Conservation (phyloP, 2,329 filamentous ascomycete genomes). For the Aspergillus hortae region DNA sequence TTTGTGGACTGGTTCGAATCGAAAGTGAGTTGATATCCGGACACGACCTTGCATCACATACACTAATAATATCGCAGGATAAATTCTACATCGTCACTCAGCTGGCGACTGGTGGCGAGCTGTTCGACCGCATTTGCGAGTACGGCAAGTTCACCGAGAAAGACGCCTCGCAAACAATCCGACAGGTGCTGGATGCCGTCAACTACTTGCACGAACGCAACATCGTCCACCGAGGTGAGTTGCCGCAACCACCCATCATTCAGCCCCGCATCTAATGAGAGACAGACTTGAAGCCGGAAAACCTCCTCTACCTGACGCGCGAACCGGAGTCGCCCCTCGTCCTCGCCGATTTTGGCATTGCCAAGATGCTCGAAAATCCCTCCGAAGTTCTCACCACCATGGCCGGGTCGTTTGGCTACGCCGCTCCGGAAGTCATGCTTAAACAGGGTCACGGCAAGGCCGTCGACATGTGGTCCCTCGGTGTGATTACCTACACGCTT, state of each 20-base stretch:
- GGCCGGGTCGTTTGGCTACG: slow-evolving; percentile 97
- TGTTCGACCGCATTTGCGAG: slow-evolving; percentile 98
- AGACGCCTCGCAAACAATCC: slow-evolving; percentile 92
- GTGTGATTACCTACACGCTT: slow-evolving; percentile 96
- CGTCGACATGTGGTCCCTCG: slow-evolving; percentile 98
- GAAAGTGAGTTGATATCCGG: slow-evolving; percentile 58
- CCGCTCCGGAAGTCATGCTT: slow-evolving; percentile 96
- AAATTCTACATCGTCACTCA: slow-evolving; percentile 99
- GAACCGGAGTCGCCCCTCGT: slow-evolving; percentile 78
- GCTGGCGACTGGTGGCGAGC: slow-evolving; percentile 88
- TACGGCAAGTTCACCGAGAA: slow-evolving; percentile 98
- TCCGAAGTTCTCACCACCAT: slow-evolving; percentile 94
- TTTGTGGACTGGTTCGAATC: slow-evolving; percentile 99
- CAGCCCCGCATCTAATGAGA: neutral
- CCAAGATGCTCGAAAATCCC: slow-evolving; percentile 91
- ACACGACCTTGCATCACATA: neutral
- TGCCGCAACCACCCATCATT: neutral
- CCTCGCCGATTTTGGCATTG: slow-evolving; percentile 95
- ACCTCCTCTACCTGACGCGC: slow-evolving; percentile 85
- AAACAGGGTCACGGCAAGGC: slow-evolving; percentile 97
- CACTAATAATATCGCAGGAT: slow-evolving; percentile 57
- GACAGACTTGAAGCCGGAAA: slow-evolving; percentile 93
- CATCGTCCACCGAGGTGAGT: slow-evolving; percentile 85
- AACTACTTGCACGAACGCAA: slow-evolving; percentile 92
- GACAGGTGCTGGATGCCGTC: slow-evolving; percentile 87